These are phyloP conservation scores for Loxodes magnus DNA, from an alignment of 73 alveolate genomes.

Conservation along the genomic window DNA sequence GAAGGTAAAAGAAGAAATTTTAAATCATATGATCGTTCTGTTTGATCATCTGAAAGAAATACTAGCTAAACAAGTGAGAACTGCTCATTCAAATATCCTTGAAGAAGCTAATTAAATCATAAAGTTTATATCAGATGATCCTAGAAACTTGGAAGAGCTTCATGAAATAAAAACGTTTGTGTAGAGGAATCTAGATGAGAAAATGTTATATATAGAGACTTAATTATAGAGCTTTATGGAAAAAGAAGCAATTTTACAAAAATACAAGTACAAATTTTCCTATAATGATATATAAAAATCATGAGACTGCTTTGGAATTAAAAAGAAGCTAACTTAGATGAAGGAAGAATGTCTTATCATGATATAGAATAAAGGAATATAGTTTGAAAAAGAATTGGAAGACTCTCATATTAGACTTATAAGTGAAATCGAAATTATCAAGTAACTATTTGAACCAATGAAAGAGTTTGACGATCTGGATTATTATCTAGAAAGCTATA, in stretches of 20 bases:
- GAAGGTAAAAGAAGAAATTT: background rate
- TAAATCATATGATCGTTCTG: too few species aligned
- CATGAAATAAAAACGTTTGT: constrained; percentile 43
- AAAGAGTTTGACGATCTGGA: too few species aligned
- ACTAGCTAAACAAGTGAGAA: too few species aligned
- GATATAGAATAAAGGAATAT: constrained; percentile 35
- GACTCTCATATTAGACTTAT: too few species aligned
- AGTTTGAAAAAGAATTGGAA: too few species aligned
- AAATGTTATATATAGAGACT: constrained; percentile 26
- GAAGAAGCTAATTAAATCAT: constrained; percentile 57
- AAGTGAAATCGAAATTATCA: too few species aligned
- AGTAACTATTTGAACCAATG: too few species aligned
- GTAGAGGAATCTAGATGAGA: constrained; percentile 34
- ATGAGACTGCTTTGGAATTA: constrained; percentile 51
- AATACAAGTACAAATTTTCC: constrained; percentile 30
- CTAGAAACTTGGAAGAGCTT: constrained; percentile 61
- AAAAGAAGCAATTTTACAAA: constrained; percentile 42
- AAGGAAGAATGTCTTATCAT: constrained; percentile 37
- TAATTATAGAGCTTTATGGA: constrained; percentile 39
- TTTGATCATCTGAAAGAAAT: too few species aligned
- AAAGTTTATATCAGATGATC: constrained; percentile 36
- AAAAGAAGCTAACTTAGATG: constrained; percentile 33
- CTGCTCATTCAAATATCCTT: too few species aligned
- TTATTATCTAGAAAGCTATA: too few species aligned
- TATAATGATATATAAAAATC: constrained; percentile 49